Evolutionary conservation across 2,329 filamentous ascomycete genomes (phyloP), one percentile per base, ranked within the genome.

Genomic region (Colletotrichum navitas): DNA sequence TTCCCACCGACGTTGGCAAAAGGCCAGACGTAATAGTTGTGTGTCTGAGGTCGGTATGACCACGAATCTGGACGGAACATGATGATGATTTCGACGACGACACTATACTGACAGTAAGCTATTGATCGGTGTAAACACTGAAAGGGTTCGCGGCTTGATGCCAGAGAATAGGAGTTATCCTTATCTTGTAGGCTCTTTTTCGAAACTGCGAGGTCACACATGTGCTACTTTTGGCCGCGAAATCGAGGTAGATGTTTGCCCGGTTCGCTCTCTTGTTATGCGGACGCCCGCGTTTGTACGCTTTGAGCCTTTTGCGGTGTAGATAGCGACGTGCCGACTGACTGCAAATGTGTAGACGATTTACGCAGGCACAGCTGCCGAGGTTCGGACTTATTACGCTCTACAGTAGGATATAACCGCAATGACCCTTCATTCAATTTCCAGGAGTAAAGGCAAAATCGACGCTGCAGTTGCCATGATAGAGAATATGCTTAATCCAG

Each of bases 11-110:
- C 12, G 10, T 29, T 63, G 11, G 51, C 51, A 32, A 65, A 72
- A 26, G 45, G 16, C 66, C 65, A 61, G 29, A 10, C 49, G 12
- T 12, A 26, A 26, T 29, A 3, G 18, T 26, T 51, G 41, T 72
- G 29, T 14, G 47, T 55, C 26, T 63, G 56, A 4, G 66, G 55
- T 14, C 65, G 49, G 5, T 59, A 21, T 21, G 63, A 26, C 68
- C 68, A 71, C 6, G 64, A 49, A 16, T 32, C 12, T 5, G 54
- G 32, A 24, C 66, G 70, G 21, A 71, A 72, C 70, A 72, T 72
- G 0, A 3, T 26, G 36, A 18, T 3, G 6, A 12, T n/a, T n/a
- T 21, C 5, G 3, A 34, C 8, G 21, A 5, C 4, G 6, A 3
- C 5, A 12, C 7, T 11, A 1, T 1, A n/a, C 16, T n/a, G 2